Base-by-base conservation (phyloP, 1,284 basidiomycete genomes). In the Erythrobasidium hasegawianum region DNA sequence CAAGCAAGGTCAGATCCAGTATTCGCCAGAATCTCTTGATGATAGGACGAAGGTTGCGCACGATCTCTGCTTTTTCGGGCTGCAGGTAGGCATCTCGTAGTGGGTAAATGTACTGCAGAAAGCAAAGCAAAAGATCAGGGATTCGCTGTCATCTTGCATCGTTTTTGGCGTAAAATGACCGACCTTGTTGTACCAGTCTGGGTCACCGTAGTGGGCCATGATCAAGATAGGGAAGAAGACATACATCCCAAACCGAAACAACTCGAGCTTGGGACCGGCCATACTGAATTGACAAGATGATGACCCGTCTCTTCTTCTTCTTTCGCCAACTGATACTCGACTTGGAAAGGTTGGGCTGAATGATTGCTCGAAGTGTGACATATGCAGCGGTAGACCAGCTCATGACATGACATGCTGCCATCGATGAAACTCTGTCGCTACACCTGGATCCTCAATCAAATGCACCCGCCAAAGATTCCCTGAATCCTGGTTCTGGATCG, bases 131-230 rank as follows among this genome's bases (percentile, higher is more conserved):
- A 47, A 24, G 43, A 24, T 24, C n/a, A 47, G 43, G 5, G 43
- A n/a, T 47, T 18, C 22, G 7, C 5, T n/a, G n/a, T n/a, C n/a
- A n/a, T n/a, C n/a, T n/a, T n/a, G 40, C 40, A 41, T 41, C 40
- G 10, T n/a, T 10, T 41, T 14, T 5, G 22, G 43, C 43, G 43
- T 47, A 14, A 47, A 14, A 10, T 47, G 4, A n/a, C 14, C 8
- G 7, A 47, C 43, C 43, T 54, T 39, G 47, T 54, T 53, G 47
- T 65, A 65, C 55, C 55, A 65, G 26, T 66, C 64, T 29, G 64
- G 64, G 38, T 66, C 64, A 2, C 64, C 64, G 29, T 57, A 57
- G 59, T 68, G 59, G 39, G 40, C 14, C 67, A 68, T 68, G 54
- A 68, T 57, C 4, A 39, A 39, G 43, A 68, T 52, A 16, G 67